A percentile compares a stretch with the other conserved stretches of the same genome.
phyloP scores from a whole-genome alignment of 371 early-diverging fungal species.

The Mortierella sp. region DNA sequence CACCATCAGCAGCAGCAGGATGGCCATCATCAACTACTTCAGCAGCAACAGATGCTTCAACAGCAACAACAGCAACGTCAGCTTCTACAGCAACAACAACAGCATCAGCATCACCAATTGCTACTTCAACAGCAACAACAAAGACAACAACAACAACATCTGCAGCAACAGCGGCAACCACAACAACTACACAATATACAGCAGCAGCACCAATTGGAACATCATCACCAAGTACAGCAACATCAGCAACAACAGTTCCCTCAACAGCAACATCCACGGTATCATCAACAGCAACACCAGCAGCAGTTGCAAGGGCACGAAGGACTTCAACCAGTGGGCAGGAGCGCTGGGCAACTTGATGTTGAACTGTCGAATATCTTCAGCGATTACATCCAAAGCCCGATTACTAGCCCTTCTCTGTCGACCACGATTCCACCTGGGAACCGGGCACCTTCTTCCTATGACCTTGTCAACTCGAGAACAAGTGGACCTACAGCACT shows the following conservation, averaged over 20 bases:
- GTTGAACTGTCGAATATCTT: background rate
- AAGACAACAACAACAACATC: background rate
- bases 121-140: background rate
- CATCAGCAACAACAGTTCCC: background rate
- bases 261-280: background rate
- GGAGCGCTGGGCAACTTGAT: background rate
- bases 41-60: background rate
- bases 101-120: background rate
- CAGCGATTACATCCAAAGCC: slow-evolving; percentile 8
- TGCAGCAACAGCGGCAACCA: background rate
- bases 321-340: background rate
- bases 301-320: background rate
- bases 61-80: background rate
- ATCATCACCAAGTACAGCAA: background rate
- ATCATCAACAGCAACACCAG: background rate
- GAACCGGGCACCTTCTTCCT: background rate
- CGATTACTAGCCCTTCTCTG: background rate
- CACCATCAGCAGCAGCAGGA: background rate
- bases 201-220: background rate
- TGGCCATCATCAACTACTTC: background rate
- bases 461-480: background rate
- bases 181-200: background rate
- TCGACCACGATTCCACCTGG: background rate
- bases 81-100: background rate
- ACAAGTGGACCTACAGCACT: background rate